Evolutionary conservation across 176 grass and related monocot species (phyloP).

Genomic region (Triticum timopheevii): DNA sequence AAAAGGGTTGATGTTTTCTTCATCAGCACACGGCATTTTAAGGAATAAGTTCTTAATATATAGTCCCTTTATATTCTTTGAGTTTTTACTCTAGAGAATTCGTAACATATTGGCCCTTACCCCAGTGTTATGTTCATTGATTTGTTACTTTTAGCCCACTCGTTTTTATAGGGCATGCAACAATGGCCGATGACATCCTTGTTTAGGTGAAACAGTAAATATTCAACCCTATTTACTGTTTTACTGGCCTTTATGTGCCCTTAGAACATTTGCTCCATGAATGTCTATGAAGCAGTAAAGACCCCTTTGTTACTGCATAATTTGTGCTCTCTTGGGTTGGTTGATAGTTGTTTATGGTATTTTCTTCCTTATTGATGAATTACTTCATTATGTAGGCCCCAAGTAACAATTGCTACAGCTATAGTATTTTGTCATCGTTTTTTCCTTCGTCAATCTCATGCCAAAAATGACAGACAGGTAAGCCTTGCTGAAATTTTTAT

Average conservation of each 20-base stretch:
- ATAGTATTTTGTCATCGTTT: constrained; percentile 92
- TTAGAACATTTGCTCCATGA: constrained; percentile 2
- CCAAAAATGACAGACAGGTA: constrained; percentile 89
- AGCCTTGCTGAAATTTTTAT: constrained; percentile 25
- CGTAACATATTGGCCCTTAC: background rate
- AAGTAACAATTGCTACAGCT: constrained; percentile 83
- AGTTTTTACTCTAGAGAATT: background rate
- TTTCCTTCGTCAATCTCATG: constrained; percentile 86
- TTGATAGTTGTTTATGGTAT: background rate
- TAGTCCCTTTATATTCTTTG: background rate
- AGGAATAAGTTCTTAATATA: background rate
- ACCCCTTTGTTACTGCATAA: background rate
- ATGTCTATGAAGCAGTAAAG: background rate
- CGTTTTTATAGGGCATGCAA: background rate
- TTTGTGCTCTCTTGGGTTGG: constrained; percentile 9
- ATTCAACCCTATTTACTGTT: background rate
- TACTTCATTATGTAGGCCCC: constrained; percentile 53
- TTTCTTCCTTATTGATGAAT: background rate
- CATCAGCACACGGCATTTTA: background rate
- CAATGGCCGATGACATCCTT: background rate
- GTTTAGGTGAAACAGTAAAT: constrained; percentile 2
- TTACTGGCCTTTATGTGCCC: background rate
- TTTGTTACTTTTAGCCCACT: constrained; percentile 11
- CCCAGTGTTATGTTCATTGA: background rate
- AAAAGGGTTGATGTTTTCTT: background rate